Evolutionary conservation across 768 basidiomycete species (phyloP), one percentile per base, ranked within the genome.

Genomic region (Dioszegia aurantiaca): DNA sequence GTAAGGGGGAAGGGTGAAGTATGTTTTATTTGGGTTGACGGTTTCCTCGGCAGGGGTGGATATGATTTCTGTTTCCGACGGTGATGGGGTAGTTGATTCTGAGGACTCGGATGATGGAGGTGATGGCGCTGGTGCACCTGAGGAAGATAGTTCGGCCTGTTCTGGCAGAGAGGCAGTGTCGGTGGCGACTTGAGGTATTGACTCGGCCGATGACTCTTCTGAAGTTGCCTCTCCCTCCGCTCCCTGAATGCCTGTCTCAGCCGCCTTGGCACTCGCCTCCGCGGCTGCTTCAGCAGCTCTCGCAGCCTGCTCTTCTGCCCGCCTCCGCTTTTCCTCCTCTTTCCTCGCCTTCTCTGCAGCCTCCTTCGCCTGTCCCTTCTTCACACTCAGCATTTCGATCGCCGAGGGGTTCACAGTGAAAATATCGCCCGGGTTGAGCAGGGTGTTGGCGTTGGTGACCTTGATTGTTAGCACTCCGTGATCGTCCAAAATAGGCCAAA

Each of bases 351-450:
- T 37, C 23, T 33, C 49, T 43, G 26, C 56, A 10, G 33, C 41
- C 36, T 42, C 27, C n/a, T 43, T 54, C 1, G 61, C 56, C 52
- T 57, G 79, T 3, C 31, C 51, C n/a, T 10, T 31, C 26, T 24
- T 17, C 8, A 16, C 39, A 27, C 51, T 53, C 58, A 93, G 80
- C 77, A 93, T 88, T 5, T 85, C 81, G 33, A 95, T 89, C 14
- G 86, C 85, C 14, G 77, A 70, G 0, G 91, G 90, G 61, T 95
- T 84, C 24, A 98, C 89, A 9, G 90, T 84, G 44, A 97, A 83
- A 84, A 98, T 86, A 73, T 98, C 94, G 8, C 94, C 94, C 9
- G 94, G 94, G 40, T 90, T 87, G 23, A 97, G 80, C 40, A 90
- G 85, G 14, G 87, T 88, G 70, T 91, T 92, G 21, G 92, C 83